Evolutionary conservation across 352 stramenopile genomes (phyloP), one percentile per base, ranked within the genome.

Genomic region (Phytophthora melonis): DNA sequence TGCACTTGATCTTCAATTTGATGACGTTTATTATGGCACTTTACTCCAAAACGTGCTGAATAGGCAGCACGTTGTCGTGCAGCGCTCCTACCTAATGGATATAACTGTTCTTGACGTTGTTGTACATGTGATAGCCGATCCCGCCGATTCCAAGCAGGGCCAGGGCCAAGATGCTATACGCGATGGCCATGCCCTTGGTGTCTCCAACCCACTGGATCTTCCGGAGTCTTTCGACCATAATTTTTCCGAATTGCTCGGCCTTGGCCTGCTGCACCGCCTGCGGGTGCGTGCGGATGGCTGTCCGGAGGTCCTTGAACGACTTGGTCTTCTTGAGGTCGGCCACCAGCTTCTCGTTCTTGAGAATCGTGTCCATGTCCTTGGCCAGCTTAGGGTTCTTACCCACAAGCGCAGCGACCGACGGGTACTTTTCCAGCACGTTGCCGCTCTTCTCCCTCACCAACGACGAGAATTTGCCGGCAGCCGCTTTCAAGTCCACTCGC

Each of bases 91-190:
- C 16, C 34, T 66, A 67, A 21, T 62, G 68, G 41, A 74, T 66
- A 32, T 74, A 74, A 59, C 60, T 64, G 58, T 47, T 62, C 32
- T 47, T 27, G 39, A 58, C 32, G 23, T 70, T 60, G n/a, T 21
- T 50, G 32, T 23, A 61, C 5, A 74, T 74, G 0, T 30, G 1
- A 3, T 16, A 16, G 18, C 21, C 68, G 11, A n/a, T 27, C 2
- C 14, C 23, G 34, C 41, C 1, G 54, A 74, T 74, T 14, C 41
- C 43, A 47, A 60, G 18, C 19, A 64, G 25, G 8, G 32, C 41
- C 13, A 74, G 32, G 19, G 62, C 50, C 21, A 70, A 36, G 36
- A 74, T 56, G 14, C 30, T 47, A 16, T 74, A 74, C 56, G n/a
- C 63, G 45, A 70, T 52, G 21, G 36, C 16, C 68, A 74, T 70